Conservation (phyloP, 2,329 filamentous ascomycete species). For the Fusarium miscanthi region DNA sequence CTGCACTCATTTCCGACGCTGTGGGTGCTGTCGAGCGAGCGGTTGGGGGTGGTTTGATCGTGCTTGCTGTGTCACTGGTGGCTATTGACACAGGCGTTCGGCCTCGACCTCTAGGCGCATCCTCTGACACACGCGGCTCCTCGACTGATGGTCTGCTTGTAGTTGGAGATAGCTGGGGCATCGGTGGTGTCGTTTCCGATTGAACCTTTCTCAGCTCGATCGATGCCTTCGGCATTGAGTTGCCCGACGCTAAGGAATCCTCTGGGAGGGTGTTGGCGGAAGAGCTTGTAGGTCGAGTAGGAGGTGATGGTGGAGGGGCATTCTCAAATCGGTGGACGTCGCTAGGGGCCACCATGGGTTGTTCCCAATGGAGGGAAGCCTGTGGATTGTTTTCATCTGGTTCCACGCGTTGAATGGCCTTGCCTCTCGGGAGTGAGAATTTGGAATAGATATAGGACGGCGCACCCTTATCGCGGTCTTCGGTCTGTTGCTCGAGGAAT, state of each 20-base stretch:
- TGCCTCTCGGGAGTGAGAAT: slow-evolving; percentile 84
- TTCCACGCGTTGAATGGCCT: slow-evolving; percentile 77
- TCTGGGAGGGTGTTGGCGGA: slow-evolving; percentile 55
- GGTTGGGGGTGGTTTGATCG: slow-evolving; percentile 56
- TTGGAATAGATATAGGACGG: slow-evolving; percentile 89
- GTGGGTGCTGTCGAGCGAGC: slow-evolving; percentile 62
- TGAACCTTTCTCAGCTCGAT: slow-evolving; percentile 63
- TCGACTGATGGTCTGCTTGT: slow-evolving; percentile 59
- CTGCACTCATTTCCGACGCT: slow-evolving; percentile 77
- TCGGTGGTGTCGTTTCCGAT: slow-evolving; percentile 56
- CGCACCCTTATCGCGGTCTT: slow-evolving; percentile 63
- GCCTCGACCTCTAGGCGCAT: slow-evolving; percentile 60
- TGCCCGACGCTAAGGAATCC: slow-evolving; percentile 48
- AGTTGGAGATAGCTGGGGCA: slow-evolving; percentile 58
- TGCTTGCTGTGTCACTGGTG: slow-evolving; percentile 67
- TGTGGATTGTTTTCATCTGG: slow-evolving; percentile 64
- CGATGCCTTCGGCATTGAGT: slow-evolving; percentile 57
- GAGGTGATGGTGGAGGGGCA: slow-evolving; percentile 69
- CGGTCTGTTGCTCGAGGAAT: slow-evolving; percentile 65
- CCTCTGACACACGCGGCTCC: slow-evolving; percentile 59
- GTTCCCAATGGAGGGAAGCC: slow-evolving; percentile 73
- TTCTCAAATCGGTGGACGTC: slow-evolving; percentile 57
- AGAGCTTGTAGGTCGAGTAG: slow-evolving; percentile 69
- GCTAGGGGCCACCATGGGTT: slow-evolving; percentile 56
- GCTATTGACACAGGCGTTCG: slow-evolving; percentile 59